Conservation (phyloP, 371 early-diverging fungal species). For the Cokeromyces recurvatus region DNA sequence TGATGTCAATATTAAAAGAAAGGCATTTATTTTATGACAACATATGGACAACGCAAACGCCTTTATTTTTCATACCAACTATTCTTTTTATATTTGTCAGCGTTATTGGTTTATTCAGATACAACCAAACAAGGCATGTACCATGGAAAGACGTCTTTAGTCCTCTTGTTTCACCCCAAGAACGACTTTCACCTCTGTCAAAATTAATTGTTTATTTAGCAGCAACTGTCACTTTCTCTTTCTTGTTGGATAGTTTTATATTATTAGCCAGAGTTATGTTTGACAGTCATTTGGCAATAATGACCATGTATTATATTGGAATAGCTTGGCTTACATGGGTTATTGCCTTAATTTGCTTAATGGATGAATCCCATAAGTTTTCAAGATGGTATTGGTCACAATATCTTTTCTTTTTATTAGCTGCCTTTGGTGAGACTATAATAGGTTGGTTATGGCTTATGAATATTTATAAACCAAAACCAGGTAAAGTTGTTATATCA, state of each 20-base stretch:
- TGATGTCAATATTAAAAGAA: no score
- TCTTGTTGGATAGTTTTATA: constrained; percentile 26
- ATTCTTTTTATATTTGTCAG: constrained; percentile 3
- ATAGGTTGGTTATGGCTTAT: constrained; percentile 40
- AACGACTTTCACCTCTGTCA: constrained; percentile 22
- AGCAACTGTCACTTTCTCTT: constrained; percentile 21
- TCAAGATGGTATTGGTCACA: constrained; percentile 44
- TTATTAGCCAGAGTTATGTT: constrained; percentile 26
- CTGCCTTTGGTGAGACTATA: constrained; percentile 26
- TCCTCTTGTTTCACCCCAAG: neutral
- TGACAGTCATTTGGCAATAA: constrained; percentile 17
- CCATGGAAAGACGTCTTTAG: constrained; percentile 18
- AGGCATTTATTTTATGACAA: no score
- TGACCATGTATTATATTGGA: constrained; percentile 32
- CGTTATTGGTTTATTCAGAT: constrained; percentile 8
- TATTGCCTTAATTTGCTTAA: constrained; percentile 17
- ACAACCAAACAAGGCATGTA: constrained; percentile 5
- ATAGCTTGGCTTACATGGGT: constrained; percentile 38
- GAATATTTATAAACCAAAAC: constrained; percentile 25
- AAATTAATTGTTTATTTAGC: constrained; percentile 25
- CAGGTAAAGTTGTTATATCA: constrained; percentile 19
- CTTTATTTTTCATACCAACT: constrained; percentile 17
- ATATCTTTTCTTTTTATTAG: constrained; percentile 35
- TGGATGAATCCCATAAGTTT: constrained; percentile 34
- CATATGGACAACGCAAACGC: no score